phyloP scores from a whole-genome alignment of 768 basidiomycete genomes.

The Dictyophora rubrovolvata region DNA sequence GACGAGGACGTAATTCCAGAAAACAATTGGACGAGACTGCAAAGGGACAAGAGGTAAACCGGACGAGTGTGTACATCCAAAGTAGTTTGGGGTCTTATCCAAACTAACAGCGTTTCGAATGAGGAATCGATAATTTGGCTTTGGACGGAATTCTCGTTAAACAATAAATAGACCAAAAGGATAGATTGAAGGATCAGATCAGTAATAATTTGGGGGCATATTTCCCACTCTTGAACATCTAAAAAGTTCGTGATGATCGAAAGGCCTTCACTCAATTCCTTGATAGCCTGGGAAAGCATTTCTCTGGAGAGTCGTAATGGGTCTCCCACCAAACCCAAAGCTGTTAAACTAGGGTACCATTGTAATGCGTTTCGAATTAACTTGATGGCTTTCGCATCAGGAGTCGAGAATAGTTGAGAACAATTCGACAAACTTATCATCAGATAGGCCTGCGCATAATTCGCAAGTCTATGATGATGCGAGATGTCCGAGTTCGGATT shows the following conservation, averaged over 20 bases:
- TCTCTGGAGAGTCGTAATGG: neutral
- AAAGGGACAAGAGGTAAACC: slow-evolving; percentile 2
- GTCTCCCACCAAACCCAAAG: neutral
- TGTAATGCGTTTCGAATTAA: slow-evolving; percentile 1
- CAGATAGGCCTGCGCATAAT: slow-evolving; percentile 1
- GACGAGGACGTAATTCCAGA: neutral
- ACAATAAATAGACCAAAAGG: neutral
- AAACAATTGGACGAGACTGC: neutral
- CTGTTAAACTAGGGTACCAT: slow-evolving; percentile 1
- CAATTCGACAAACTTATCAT: neutral
- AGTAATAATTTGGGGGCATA: neutral
- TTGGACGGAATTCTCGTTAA: neutral
- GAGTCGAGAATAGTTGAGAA: neutral
- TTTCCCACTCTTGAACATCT: neutral
- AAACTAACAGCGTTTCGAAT: slow-evolving; percentile 4
- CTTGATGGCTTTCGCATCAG: neutral
- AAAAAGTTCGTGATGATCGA: neutral
- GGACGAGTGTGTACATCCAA: neutral
- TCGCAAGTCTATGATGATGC: neutral
- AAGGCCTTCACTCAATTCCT: neutral
- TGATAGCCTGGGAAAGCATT: neutral
- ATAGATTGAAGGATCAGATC: slow-evolving; percentile 5
- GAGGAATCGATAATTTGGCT: neutral
- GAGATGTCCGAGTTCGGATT: neutral
- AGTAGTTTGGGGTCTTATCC: neutral